Conservation (phyloP, 208 protist genomes). For the Borovskyia barvae region DNA sequence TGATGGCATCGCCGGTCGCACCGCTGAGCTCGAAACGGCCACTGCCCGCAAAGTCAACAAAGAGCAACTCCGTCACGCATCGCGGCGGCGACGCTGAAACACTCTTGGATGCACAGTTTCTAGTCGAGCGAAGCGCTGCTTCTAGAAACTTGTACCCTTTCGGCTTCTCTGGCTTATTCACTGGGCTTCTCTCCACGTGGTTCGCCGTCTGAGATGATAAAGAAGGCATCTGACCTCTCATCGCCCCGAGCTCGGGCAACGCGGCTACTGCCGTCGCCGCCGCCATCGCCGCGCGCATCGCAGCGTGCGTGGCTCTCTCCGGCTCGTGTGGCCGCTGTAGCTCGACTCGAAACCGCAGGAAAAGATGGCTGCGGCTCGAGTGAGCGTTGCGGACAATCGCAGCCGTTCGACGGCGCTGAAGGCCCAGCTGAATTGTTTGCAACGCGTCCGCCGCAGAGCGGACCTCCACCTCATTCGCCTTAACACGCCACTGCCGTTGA, state of each 20-base stretch:
- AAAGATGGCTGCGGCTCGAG: constrained; percentile 35
- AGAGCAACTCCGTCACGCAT: constrained; percentile 29
- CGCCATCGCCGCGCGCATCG: neutral
- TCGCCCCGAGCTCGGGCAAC: no score
- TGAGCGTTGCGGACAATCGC: constrained; percentile 16
- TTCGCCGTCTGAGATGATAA: no score
- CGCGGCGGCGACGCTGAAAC: constrained; percentile 9
- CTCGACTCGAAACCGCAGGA: constrained; percentile 26
- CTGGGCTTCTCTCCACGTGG: neutral
- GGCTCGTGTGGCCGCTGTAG: constrained; percentile 13
- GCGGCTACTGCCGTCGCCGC: neutral
- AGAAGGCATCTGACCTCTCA: no score
- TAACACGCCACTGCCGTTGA: constrained; percentile 23
- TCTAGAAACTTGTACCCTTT: constrained; percentile 25
- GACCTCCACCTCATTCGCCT: constrained; percentile 24
- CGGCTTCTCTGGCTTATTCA: neutral
- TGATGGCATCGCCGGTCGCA: constrained; percentile 22
- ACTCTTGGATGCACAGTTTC: neutral
- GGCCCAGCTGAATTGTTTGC: constrained; percentile 20
- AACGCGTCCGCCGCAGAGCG: constrained; percentile 15
- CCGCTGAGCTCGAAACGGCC: constrained; percentile 39
- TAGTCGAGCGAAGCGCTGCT: constrained; percentile 5
- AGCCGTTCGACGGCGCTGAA: constrained; percentile 21
- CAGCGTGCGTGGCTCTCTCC: constrained; percentile 11
- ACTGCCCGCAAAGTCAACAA: constrained; percentile 75